Conservation (phyloP, 1,284 basidiomycete species). For the Papiliotrema terrestris region DNA sequence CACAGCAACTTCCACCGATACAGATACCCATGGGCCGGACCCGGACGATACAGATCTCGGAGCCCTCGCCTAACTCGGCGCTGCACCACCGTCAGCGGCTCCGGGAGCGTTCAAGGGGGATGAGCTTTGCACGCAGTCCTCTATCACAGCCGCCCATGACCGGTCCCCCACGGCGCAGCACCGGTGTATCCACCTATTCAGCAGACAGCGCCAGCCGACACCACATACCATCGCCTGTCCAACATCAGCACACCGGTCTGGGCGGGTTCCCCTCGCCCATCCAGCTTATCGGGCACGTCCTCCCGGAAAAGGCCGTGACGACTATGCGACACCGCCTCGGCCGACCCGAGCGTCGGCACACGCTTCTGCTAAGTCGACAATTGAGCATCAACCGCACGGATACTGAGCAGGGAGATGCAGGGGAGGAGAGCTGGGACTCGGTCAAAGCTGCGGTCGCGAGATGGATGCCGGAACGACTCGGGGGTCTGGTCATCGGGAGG, state of each 20-base stretch:
- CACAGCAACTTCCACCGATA: background rate
- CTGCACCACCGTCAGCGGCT: slow-evolving; percentile 2
- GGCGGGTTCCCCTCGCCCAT: slow-evolving; percentile 27
- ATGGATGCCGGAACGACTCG: slow-evolving; percentile 32
- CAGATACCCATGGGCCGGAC: background rate
- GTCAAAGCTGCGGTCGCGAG: slow-evolving; percentile 17
- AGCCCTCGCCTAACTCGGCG: background rate
- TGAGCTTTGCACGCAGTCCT: background rate
- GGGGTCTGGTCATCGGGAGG: slow-evolving; percentile 30
- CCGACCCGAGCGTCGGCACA: background rate
- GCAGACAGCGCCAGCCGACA: background rate
- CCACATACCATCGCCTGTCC: slow-evolving; percentile 4
- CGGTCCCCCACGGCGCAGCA: background rate
- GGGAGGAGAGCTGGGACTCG: slow-evolving; percentile 16
- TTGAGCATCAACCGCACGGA: background rate
- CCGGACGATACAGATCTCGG: background rate
- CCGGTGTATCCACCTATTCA: background rate
- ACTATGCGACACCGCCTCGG: slow-evolving; percentile 1
- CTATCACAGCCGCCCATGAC: background rate
- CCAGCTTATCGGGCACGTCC: slow-evolving; percentile 8
- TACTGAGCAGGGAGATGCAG: background rate
- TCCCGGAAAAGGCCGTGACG: slow-evolving; percentile 10
- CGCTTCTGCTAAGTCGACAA: background rate
- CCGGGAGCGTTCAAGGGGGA: background rate
- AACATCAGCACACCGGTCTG: slow-evolving; percentile 18